Conservation (phyloP, 305 asterid genomes). For the Fraxinus xanthoxyloides region DNA sequence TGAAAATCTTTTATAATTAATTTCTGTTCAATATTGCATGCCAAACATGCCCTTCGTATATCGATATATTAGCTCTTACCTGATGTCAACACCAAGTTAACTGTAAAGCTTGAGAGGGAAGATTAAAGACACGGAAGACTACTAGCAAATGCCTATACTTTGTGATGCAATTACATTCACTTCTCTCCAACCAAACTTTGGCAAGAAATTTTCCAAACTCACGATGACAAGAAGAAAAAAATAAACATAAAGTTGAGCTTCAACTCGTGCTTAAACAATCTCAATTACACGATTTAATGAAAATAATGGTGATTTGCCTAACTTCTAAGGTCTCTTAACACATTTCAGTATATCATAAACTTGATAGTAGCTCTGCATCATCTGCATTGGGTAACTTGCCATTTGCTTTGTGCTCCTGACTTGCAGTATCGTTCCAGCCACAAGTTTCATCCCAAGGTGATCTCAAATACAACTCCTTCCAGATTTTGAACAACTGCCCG, state of each 20-base stretch:
- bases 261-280: not conserved
- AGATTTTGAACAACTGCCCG: slow-evolving; percentile 52
- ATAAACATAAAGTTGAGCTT: not conserved
- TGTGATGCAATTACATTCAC: not conserved
- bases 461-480: slow-evolving; percentile 71
- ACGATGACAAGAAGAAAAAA: not conserved
- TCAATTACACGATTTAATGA: not conserved
- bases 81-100: not conserved
- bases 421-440: not conserved
- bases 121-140: not conserved
- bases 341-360: not conserved
- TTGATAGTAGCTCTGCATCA: not conserved
- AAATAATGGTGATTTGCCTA: not conserved
- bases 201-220: not conserved
- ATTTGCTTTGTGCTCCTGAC: not conserved
- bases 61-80: not conserved
- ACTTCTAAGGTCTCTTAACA: not conserved
- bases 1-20: not conserved
- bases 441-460: slow-evolving; percentile 30
- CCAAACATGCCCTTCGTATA: not conserved
- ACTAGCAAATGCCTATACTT: not conserved
- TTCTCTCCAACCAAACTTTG: not conserved
- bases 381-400: not conserved
- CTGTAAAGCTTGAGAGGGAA: not conserved
- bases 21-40: not conserved